Conservation (phyloP, 345 rosid species). For the Citrus sp. region DNA sequence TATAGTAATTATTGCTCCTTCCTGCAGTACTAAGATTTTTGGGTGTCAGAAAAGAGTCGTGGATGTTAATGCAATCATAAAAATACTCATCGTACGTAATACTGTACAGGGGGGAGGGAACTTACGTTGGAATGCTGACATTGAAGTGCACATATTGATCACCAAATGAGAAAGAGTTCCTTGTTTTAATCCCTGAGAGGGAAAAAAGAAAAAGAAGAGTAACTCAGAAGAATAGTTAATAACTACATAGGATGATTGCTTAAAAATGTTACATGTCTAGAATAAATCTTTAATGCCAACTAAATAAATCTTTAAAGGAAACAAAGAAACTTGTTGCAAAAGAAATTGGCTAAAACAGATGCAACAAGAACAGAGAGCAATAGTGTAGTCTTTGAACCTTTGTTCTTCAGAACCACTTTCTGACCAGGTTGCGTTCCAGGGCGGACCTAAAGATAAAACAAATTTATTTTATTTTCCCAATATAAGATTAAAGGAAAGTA, state of each 20-base stretch:
- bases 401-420: slow-evolving; percentile 92
- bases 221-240: background rate
- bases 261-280: background rate
- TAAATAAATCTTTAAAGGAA: background rate
- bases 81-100: background rate
- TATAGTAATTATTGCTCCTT: background rate
- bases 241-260: background rate
- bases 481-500: background rate
- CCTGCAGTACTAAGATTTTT: background rate
- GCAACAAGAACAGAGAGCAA: background rate
- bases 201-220: background rate
- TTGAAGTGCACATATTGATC: slow-evolving; percentile 95
- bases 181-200: slow-evolving; percentile 67
- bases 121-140: slow-evolving; percentile 88
- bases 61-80: background rate
- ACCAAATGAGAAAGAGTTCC: slow-evolving; percentile 67
- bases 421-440: slow-evolving; percentile 99
- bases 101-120: background rate
- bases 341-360: background rate
- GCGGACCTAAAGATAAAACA: slow-evolving; percentile 56
- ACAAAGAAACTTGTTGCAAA: background rate
- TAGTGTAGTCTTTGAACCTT: slow-evolving; percentile 49
- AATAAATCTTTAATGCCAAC: background rate
- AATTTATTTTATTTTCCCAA: background rate
- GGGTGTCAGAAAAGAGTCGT: no score